Conservation (phyloP, 1,139 yeast genomes). For the Blastobotrys arbuscula region DNA sequence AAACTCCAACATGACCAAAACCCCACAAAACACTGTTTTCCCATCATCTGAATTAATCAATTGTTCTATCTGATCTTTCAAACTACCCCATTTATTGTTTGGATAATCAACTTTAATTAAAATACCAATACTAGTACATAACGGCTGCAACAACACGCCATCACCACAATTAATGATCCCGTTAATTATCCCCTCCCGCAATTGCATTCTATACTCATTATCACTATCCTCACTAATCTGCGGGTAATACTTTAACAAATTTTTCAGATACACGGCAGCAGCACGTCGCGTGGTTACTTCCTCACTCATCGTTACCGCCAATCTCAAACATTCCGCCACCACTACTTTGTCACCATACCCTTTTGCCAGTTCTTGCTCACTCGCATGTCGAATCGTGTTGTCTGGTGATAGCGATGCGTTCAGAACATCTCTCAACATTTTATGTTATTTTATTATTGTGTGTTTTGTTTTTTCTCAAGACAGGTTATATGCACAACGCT, state of each 20-base stretch:
- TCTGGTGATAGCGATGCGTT: slow-evolving; percentile 15
- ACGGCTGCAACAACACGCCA: slow-evolving; percentile 7
- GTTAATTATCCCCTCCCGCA: slow-evolving; percentile 12
- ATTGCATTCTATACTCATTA: not conserved
- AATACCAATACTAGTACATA: not conserved
- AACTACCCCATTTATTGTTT: slow-evolving; percentile 5
- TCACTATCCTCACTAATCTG: not conserved
- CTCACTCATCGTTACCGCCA: slow-evolving; percentile 4
- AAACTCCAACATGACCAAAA: slow-evolving; percentile 15
- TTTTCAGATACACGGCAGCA: slow-evolving; percentile 18
- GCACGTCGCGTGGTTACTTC: slow-evolving; percentile 10
- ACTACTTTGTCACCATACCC: slow-evolving; percentile 8
- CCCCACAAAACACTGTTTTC: slow-evolving; percentile 14
- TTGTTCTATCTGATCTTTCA: slow-evolving; percentile 12
- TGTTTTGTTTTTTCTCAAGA: too few species aligned
- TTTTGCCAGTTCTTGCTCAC: slow-evolving; percentile 13
- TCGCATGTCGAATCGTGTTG: slow-evolving; percentile 12
- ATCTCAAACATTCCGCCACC: slow-evolving; percentile 13
- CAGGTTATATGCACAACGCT: not conserved
- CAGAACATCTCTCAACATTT: slow-evolving; percentile 13
- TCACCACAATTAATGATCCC: slow-evolving; percentile 8
- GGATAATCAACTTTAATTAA: slow-evolving; percentile 3
- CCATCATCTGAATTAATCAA: slow-evolving; percentile 10
- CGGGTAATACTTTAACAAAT: slow-evolving; percentile 11
- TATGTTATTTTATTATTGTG: not conserved